Evolutionary conservation across 306 rosid genomes (phyloP).

Genomic region (Sicyos edulis): DNA sequence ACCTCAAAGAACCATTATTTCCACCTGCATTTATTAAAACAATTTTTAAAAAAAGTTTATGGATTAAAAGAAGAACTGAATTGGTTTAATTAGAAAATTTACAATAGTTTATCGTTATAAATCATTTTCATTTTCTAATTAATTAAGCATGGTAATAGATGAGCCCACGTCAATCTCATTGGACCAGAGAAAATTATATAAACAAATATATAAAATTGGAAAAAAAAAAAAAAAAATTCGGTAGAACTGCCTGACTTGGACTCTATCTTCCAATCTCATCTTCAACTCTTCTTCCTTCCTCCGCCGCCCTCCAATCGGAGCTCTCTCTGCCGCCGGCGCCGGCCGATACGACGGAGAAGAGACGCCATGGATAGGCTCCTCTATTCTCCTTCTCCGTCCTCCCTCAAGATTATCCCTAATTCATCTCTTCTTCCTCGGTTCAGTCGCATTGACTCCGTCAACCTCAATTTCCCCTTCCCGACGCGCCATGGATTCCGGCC

Average conservation of each 20-base stretch:
- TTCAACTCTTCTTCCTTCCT: background rate
- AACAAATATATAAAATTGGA: background rate
- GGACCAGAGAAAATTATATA: background rate
- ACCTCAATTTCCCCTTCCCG: slow-evolving; percentile 30
- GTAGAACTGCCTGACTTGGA: slow-evolving; percentile 17
- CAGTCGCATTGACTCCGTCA: slow-evolving; percentile 32
- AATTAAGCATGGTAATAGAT: background rate
- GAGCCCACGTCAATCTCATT: slow-evolving; percentile 9
- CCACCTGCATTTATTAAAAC: no score
- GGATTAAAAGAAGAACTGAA: no score
- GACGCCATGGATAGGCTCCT: slow-evolving; percentile 85
- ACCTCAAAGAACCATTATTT: no score
- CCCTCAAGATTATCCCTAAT: slow-evolving; percentile 31
- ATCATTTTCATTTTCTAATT: background rate
- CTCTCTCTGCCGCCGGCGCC: slow-evolving; percentile 18
- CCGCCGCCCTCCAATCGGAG: slow-evolving; percentile 5
- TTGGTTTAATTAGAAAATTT: background rate
- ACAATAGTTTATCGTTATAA: background rate
- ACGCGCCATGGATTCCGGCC: slow-evolving; percentile 25
- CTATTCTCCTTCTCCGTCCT: slow-evolving; percentile 47
- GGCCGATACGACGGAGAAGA: slow-evolving; percentile 17
- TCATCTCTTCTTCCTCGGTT: slow-evolving; percentile 28
- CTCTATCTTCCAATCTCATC: slow-evolving; percentile 13
- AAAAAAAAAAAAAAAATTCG: no score
- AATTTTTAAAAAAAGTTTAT: no score